phyloP scores from a whole-genome alignment of 768 basidiomycete species.

The Russula compacta region DNA sequence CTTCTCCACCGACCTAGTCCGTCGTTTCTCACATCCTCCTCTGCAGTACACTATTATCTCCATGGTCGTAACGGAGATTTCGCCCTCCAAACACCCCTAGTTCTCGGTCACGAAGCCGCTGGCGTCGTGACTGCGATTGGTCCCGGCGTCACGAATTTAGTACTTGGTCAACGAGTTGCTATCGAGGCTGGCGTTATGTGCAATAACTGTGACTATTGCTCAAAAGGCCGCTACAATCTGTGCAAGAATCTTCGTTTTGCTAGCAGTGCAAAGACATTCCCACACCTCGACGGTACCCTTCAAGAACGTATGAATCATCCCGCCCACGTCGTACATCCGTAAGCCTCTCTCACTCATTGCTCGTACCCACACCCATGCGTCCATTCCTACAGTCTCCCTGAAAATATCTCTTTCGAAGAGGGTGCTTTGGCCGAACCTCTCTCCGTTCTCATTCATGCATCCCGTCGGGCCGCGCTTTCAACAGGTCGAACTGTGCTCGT shows the following conservation, averaged over 20 bases:
- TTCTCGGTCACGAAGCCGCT: slow-evolving; percentile 91
- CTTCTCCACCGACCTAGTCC: background rate
- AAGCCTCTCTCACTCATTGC: slow-evolving; percentile 25
- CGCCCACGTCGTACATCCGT: slow-evolving; percentile 79
- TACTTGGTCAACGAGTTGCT: slow-evolving; percentile 79
- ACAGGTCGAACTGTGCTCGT: slow-evolving; percentile 71
- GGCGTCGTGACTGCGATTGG: slow-evolving; percentile 82
- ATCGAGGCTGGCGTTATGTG: slow-evolving; percentile 93
- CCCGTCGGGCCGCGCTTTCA: slow-evolving; percentile 35
- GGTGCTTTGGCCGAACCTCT: slow-evolving; percentile 92
- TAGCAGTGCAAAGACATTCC: slow-evolving; percentile 82
- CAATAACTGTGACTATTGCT: slow-evolving; percentile 60
- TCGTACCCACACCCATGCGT: background rate
- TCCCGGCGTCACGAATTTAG: slow-evolving; percentile 51
- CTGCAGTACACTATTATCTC: slow-evolving; percentile 79
- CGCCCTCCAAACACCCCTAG: slow-evolving; percentile 73
- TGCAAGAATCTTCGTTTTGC: slow-evolving; percentile 88
- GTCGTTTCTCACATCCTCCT: background rate
- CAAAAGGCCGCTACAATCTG: slow-evolving; percentile 81
- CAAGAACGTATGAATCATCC: slow-evolving; percentile 87
- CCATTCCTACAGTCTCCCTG: slow-evolving; percentile 50
- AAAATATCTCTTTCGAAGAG: slow-evolving; percentile 63
- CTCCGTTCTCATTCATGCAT: slow-evolving; percentile 71
- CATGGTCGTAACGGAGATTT: slow-evolving; percentile 92
- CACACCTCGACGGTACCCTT: slow-evolving; percentile 88